Evolutionary conservation across 768 basidiomycete genomes (phyloP), one percentile per base, ranked within the genome.

Genomic region (Coprinopsis marcescibilis): DNA sequence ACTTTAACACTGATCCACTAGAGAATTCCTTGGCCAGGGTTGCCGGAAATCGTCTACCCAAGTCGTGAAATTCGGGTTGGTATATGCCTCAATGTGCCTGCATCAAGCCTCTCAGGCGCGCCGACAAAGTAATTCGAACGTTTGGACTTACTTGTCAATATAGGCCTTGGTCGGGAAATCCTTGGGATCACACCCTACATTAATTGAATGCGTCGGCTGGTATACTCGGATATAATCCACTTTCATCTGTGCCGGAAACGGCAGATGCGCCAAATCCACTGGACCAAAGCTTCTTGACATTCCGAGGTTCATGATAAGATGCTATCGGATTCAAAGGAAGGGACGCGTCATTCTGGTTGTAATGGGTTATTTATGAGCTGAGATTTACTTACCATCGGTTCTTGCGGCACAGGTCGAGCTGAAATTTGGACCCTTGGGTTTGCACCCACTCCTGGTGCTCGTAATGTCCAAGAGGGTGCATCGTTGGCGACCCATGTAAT

Each of bases 401-500:
- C 92, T 52, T 81, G 77, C 0, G 92, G 72, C 11, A 95, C 66
- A 2, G 85, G 79, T 26, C 92, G 71, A 21, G 71, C 68, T 13
- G 77, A 73, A 27, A 94, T 83, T 48, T 85, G 57, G 1, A 76
- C 78, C 26, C 57, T 55, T 3, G 70, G 25, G 60, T 94, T 82
- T 8, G 84, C 67, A 0, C 67, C 85, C 61, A 93, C 61, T 1
- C 83, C 89, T 2, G 76, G 71, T 17, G 71, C 84, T 42, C 77
- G 74, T 45, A 94, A 58, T 3, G 85, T 89, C 92, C 92, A 93
- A 7, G 83, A 67, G 20, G 73, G 58, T 53, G 78, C 69, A 60
- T 78, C 77, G 54, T 83, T 71, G 46, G 80, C 73, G 48, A 93
- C 69, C 92, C 92, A 95, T 2, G 87, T 78, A 55, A 94, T 89